These are phyloP conservation scores for Diospyros kaki DNA, from an alignment of 148 eudicot species.

Conservation along the genomic window DNA sequence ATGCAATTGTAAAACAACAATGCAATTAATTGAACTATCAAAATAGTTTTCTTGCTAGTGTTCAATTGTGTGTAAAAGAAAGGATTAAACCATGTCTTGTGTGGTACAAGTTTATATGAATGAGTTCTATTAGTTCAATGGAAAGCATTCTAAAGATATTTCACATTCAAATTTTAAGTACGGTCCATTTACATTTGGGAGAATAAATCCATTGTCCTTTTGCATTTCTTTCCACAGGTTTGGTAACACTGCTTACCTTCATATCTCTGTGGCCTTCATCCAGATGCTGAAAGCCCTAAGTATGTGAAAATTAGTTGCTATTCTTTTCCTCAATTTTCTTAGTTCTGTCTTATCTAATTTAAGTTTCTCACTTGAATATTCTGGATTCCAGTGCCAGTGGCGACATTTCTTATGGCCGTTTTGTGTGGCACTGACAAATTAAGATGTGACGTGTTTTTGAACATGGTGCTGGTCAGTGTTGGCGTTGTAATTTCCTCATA, in stretches of 20 bases:
- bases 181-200: background rate
- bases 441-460: slow-evolving; percentile 70
- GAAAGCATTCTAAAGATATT: background rate
- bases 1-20: background rate
- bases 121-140: background rate
- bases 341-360: background rate
- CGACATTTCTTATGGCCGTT: slow-evolving; percentile 82
- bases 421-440: slow-evolving; percentile 81
- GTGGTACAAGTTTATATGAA: background rate
- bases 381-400: slow-evolving; percentile 78
- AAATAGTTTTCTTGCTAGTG: background rate
- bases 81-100: background rate
- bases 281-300: slow-evolving; percentile 85
- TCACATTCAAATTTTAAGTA: background rate
- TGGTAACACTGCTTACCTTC: slow-evolving; percentile 75
- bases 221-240: slow-evolving; percentile 40
- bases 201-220: background rate
- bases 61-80: background rate
- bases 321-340: slow-evolving; percentile 1
- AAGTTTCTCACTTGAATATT: slow-evolving; percentile 2
- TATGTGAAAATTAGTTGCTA: slow-evolving; percentile 29
- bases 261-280: slow-evolving; percentile 77
- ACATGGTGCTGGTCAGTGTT: slow-evolving; percentile 85
- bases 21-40: background rate
- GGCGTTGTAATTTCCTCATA: slow-evolving; percentile 85